Evolutionary conservation across 1,139 yeast genomes (phyloP).

Genomic region (Pichia sp.): DNA sequence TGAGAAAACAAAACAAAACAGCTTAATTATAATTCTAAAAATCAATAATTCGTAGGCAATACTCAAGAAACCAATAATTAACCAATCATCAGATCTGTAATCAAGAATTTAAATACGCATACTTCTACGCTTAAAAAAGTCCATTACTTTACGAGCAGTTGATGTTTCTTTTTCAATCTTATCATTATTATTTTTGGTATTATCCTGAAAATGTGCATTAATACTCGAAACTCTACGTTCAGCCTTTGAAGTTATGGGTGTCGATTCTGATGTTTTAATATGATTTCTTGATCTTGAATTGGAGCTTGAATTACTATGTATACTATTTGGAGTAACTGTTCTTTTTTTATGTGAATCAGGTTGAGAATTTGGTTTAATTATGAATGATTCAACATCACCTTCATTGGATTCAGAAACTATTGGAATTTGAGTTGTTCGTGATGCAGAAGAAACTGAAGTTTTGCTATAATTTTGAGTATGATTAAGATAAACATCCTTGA

Average conservation of each 20-base stretch:
- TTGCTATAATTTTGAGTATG: background rate
- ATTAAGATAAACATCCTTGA: background rate
- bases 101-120: slow-evolving; percentile 30
- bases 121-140: slow-evolving; percentile 75
- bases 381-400: background rate
- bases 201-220: slow-evolving; percentile 2
- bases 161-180: slow-evolving; percentile 46
- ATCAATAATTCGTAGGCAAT: background rate
- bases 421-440: background rate
- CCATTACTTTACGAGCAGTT: slow-evolving; percentile 73
- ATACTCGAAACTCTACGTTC: slow-evolving; percentile 14
- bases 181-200: slow-evolving; percentile 6
- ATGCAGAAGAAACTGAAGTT: background rate
- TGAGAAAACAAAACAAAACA: background rate
- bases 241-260: slow-evolving; percentile 20
- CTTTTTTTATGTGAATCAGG: background rate
- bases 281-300: slow-evolving; percentile 9
- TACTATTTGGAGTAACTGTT: slow-evolving; percentile 3
- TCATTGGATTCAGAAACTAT: background rate
- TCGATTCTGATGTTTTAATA: slow-evolving; percentile 38
- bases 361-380: background rate
- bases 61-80: background rate
- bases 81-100: background rate
- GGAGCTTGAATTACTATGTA: background rate
- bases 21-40: background rate